These are phyloP conservation scores for Xylariaceae sp. DNA, from an alignment of 2,329 filamentous ascomycete species.

Conservation along the genomic window DNA sequence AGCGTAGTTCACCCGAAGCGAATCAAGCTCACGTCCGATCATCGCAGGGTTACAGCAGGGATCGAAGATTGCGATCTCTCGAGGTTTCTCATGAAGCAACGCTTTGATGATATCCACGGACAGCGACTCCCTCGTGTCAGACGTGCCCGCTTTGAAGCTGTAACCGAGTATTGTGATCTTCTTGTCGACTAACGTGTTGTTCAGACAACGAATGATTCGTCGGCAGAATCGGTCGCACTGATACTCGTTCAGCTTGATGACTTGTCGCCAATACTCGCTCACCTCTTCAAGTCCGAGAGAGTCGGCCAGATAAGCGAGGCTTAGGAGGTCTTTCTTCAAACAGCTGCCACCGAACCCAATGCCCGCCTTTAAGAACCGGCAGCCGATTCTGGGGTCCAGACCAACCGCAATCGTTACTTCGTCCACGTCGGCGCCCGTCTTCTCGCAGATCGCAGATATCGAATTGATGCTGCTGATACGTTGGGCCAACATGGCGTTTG, in stretches of 20 bases:
- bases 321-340: slow-evolving; percentile 76
- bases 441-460: slow-evolving; percentile 73
- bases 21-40: slow-evolving; percentile 45
- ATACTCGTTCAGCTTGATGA: slow-evolving; percentile 72
- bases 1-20: slow-evolving; percentile 32
- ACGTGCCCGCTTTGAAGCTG: slow-evolving; percentile 75
- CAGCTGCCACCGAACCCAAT: slow-evolving; percentile 77
- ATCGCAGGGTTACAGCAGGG: slow-evolving; percentile 53
- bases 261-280: slow-evolving; percentile 67
- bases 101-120: slow-evolving; percentile 63
- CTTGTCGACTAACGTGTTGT: slow-evolving; percentile 64
- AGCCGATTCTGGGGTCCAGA: slow-evolving; percentile 65
- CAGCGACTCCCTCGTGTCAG: slow-evolving; percentile 66
- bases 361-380: slow-evolving; percentile 67
- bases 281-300: slow-evolving; percentile 65
- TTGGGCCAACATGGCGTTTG: slow-evolving; percentile 76
- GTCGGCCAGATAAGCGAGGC: slow-evolving; percentile 67
- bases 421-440: slow-evolving; percentile 68
- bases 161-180: slow-evolving; percentile 70
- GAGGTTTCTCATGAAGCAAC: slow-evolving; percentile 58
- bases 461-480: slow-evolving; percentile 77
- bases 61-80: slow-evolving; percentile 64
- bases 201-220: slow-evolving; percentile 60
- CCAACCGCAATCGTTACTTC: slow-evolving; percentile 65
- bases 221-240: slow-evolving; percentile 64